A percentile compares a stretch with the other conserved stretches of the same genome.
Evolutionary conservation across 345 rosid species (phyloP).

Genomic region (Turnera subulata): DNA sequence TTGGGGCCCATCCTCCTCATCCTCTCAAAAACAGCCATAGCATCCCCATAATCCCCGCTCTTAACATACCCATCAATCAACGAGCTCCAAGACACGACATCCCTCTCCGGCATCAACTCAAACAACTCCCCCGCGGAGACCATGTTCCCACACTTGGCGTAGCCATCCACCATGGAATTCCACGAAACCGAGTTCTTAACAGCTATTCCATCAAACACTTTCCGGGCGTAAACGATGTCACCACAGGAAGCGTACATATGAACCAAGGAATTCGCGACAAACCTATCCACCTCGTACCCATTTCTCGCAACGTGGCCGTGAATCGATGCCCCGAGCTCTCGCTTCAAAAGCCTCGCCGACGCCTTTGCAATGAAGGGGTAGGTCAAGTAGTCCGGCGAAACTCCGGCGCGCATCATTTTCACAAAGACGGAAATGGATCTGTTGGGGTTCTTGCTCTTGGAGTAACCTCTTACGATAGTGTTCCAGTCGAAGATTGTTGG

Average conservation of each 20-base stretch:
- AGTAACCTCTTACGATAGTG: slow-evolving; percentile 55
- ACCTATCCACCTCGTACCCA: slow-evolving; percentile 58
- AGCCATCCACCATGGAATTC: slow-evolving; percentile 75
- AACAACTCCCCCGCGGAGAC: slow-evolving; percentile 48
- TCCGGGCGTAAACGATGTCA: slow-evolving; percentile 42
- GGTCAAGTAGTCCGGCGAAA: slow-evolving; percentile 60
- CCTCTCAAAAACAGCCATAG: slow-evolving; percentile 54
- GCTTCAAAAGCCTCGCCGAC: slow-evolving; percentile 45
- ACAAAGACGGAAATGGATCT: slow-evolving; percentile 45
- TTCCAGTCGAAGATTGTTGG: slow-evolving; percentile 58
- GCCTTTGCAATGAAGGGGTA: slow-evolving; percentile 73
- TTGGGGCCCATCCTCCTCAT: slow-evolving; percentile 44
- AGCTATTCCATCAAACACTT: slow-evolving; percentile 63
- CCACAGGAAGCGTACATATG: slow-evolving; percentile 62
- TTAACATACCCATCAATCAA: slow-evolving; percentile 83
- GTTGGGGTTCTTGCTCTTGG: slow-evolving; percentile 48
- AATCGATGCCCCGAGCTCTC: slow-evolving; percentile 35
- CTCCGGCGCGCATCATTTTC: slow-evolving; percentile 48
- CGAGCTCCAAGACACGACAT: slow-evolving; percentile 85
- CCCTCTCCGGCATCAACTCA: slow-evolving; percentile 53
- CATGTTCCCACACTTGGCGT: slow-evolving; percentile 65
- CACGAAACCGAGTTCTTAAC: slow-evolving; percentile 62
- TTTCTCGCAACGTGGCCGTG: slow-evolving; percentile 43
- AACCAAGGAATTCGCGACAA: slow-evolving; percentile 53
- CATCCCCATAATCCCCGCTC: slow-evolving; percentile 48